These are phyloP conservation scores for Rhamnella rubrinervis DNA, from an alignment of 331 rosid species.

Conservation along the genomic window DNA sequence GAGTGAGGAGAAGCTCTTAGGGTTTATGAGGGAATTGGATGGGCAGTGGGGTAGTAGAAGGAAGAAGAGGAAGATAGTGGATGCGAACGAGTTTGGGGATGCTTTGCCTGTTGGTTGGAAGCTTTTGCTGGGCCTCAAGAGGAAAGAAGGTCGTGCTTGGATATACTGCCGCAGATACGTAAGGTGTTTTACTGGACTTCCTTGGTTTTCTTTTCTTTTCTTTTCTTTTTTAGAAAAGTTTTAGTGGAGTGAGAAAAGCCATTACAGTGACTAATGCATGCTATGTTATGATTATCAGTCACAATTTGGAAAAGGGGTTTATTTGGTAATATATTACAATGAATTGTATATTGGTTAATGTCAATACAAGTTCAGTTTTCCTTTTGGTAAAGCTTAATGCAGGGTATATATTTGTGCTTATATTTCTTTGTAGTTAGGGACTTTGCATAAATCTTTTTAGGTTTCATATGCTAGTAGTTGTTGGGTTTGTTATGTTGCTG, in stretches of 20 bases:
- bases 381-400: too few species aligned
- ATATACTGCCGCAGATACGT: constrained; percentile 82
- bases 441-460: too few species aligned
- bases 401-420: too few species aligned
- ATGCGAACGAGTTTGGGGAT: constrained; percentile 60
- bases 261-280: too few species aligned
- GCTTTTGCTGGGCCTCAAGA: constrained; percentile 70
- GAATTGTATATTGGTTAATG: too few species aligned
- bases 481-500: too few species aligned
- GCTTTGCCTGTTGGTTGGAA: constrained; percentile 73
- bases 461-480: too few species aligned
- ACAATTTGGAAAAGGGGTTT: too few species aligned
- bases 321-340: too few species aligned
- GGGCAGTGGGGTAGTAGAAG: constrained; percentile 90
- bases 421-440: too few species aligned
- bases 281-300: too few species aligned
- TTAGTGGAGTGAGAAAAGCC: not conserved
- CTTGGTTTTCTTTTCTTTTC: not conserved
- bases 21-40: constrained; percentile 64
- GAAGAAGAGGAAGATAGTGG: constrained; percentile 79
- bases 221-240: not conserved
- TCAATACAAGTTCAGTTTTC: too few species aligned
- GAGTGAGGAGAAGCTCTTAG: constrained; percentile 63
- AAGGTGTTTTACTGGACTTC: constrained; percentile 39
- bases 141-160: constrained; percentile 83